phyloP scores from a whole-genome alignment of 176 grass and related monocot species.

The Bolboschoenus planiculmis region DNA sequence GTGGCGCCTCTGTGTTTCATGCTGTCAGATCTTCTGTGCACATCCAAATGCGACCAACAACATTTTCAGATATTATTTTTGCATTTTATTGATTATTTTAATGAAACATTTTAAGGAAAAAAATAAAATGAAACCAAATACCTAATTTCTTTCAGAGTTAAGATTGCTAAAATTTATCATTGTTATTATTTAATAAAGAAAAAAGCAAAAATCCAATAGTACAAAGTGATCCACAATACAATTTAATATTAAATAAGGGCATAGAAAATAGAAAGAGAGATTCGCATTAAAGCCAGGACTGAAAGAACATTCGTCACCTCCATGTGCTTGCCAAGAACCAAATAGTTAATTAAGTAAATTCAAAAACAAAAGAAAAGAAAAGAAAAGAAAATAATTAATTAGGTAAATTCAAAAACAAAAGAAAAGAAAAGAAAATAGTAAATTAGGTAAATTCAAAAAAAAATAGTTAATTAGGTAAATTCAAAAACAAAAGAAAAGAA shows the following conservation, averaged over 20 bases:
- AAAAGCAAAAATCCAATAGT: not conserved
- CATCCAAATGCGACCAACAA: not conserved
- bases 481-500: no score
- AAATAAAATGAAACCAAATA: no score
- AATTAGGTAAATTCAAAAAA: not conserved
- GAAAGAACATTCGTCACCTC: constrained; percentile 11
- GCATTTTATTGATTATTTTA: no score
- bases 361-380: not conserved
- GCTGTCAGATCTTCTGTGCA: not conserved
- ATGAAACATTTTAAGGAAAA: no score
- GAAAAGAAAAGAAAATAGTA: not conserved
- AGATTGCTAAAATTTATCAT: no score
- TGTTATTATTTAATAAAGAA: no score
- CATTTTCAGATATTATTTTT: not conserved
- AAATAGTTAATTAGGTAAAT: not conserved
- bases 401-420: not conserved
- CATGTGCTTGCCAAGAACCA: not conserved
- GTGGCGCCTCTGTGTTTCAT: not conserved
- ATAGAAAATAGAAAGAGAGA: not conserved
- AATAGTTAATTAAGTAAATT: not conserved
- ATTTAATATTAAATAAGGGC: not conserved
- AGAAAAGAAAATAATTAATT: no score
- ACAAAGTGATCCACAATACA: not conserved
- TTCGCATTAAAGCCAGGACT: not conserved
- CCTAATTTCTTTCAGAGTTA: no score